A percentile compares a stretch with the other conserved stretches of the same genome.
phyloP scores from a whole-genome alignment of 108 stramenopile species.

The Cylindrotheca closterium region DNA sequence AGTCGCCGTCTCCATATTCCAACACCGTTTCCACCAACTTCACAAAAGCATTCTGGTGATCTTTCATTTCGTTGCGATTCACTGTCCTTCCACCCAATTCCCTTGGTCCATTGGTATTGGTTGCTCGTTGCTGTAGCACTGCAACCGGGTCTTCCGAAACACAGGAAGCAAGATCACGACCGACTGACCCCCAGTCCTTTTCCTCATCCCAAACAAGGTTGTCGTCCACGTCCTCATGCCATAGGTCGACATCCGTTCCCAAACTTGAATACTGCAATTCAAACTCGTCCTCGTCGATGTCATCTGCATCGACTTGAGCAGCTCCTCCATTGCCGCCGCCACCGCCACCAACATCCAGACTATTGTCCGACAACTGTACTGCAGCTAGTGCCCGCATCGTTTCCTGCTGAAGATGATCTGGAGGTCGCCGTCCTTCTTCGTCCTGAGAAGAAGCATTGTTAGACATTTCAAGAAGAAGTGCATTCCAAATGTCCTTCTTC shows the following conservation, averaged over 20 bases:
- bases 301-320: neutral
- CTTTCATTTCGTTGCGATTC: too few species aligned
- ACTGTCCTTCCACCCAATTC: too few species aligned
- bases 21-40: too few species aligned
- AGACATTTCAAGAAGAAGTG: conserved; percentile 1
- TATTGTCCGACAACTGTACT: neutral
- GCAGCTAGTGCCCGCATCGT: neutral
- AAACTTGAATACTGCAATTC: neutral
- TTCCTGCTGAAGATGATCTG: neutral
- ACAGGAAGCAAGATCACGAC: neutral
- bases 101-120: too few species aligned
- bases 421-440: neutral
- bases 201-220: neutral
- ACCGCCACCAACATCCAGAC: neutral
- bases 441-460: neutral
- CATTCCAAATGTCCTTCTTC: neutral
- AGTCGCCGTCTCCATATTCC: too few species aligned
- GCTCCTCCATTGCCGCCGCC: neutral
- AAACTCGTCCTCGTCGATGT: neutral
- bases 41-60: too few species aligned
- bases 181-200: neutral
- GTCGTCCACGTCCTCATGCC: neutral
- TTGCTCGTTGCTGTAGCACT: too few species aligned
- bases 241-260: neutral
- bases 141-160: neutral